Conservation (phyloP, 441 rosid species). For the Pelargonium cotyledonis region DNA sequence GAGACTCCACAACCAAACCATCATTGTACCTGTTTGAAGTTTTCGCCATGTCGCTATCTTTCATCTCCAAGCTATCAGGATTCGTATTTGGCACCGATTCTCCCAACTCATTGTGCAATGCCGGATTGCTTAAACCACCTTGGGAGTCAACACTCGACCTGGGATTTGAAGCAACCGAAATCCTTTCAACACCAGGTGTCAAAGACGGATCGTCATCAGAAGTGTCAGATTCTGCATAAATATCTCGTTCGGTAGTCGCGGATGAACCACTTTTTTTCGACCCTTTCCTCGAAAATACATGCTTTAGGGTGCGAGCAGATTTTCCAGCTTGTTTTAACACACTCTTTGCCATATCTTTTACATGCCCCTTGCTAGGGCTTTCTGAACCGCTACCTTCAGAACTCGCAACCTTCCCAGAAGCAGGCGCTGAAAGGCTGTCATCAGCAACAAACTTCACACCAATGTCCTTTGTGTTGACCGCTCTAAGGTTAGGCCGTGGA, state of each 20-base stretch:
- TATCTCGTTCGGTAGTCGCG: constrained; percentile 25
- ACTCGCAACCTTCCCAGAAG: constrained; percentile 33
- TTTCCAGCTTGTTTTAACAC: constrained; percentile 60
- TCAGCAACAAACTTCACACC: constrained; percentile 45
- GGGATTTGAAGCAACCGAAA: constrained; percentile 23
- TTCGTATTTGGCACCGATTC: constrained; percentile 10
- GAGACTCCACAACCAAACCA: constrained; percentile 6
- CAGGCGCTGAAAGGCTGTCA: constrained; percentile 31
- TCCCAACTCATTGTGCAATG: constrained; percentile 18
- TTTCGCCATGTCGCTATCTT: constrained; percentile 16
- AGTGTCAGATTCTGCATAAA: constrained; percentile 31
- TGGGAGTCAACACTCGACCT: constrained; percentile 20
- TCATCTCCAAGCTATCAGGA: constrained; percentile 18
- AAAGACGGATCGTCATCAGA: constrained; percentile 39
- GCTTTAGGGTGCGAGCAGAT: constrained; percentile 52
- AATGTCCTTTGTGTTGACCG: constrained; percentile 34
- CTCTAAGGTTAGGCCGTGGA: constrained; percentile 50
- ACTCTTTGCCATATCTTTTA: constrained; percentile 57
- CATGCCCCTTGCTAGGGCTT: constrained; percentile 40
- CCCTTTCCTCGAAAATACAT: constrained; percentile 61
- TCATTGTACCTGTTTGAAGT: constrained; percentile 7
- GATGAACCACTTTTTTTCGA: constrained; percentile 32
- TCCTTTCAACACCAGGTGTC: constrained; percentile 25
- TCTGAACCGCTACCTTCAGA: constrained; percentile 37
- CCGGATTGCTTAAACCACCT: constrained; percentile 20